Evolutionary conservation across 2,329 filamentous ascomycete species (phyloP).

Genomic region (Colletotrichum musae): DNA sequence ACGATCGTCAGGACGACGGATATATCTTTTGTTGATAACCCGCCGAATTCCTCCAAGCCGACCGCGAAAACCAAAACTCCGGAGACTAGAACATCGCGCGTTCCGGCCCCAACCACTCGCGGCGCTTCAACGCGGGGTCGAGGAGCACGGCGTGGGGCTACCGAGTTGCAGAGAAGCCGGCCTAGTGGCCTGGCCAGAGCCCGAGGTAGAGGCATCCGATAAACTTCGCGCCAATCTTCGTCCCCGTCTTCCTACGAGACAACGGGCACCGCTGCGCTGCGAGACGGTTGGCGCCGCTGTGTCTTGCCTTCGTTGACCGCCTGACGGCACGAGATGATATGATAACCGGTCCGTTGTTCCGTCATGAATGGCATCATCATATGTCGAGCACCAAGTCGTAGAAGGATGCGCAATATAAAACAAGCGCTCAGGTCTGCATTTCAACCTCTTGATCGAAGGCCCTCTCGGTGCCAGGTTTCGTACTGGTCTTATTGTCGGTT

Average conservation of each 20-base stretch:
- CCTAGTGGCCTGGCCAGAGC: slow-evolving; percentile 62
- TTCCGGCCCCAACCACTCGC: slow-evolving; percentile 60
- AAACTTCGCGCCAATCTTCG: not conserved
- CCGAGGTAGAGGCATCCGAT: slow-evolving; percentile 62
- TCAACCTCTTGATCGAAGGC: slow-evolving; percentile 56
- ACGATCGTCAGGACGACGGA: slow-evolving; percentile 81
- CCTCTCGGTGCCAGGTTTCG: slow-evolving; percentile 44
- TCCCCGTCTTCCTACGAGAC: not conserved
- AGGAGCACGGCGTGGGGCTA: slow-evolving; percentile 46
- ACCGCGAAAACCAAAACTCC: slow-evolving; percentile 62
- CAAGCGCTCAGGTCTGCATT: slow-evolving; percentile 43
- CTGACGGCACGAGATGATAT: slow-evolving; percentile 8
- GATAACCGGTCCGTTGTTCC: slow-evolving; percentile 23
- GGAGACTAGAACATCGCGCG: slow-evolving; percentile 57
- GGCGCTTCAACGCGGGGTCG: slow-evolving; percentile 52
- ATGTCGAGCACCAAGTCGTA: slow-evolving; percentile 18
- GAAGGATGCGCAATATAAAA: slow-evolving; percentile 10
- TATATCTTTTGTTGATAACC: slow-evolving; percentile 91
- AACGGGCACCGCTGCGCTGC: not conserved
- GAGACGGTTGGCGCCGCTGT: not conserved
- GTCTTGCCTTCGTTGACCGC: not conserved
- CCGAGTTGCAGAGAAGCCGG: slow-evolving; percentile 55
- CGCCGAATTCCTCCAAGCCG: slow-evolving; percentile 69
- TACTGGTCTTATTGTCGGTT: slow-evolving; percentile 74
- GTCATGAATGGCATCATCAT: slow-evolving; percentile 38